phyloP scores from a whole-genome alignment of 345 rosid species.

The Physaria fendleri region DNA sequence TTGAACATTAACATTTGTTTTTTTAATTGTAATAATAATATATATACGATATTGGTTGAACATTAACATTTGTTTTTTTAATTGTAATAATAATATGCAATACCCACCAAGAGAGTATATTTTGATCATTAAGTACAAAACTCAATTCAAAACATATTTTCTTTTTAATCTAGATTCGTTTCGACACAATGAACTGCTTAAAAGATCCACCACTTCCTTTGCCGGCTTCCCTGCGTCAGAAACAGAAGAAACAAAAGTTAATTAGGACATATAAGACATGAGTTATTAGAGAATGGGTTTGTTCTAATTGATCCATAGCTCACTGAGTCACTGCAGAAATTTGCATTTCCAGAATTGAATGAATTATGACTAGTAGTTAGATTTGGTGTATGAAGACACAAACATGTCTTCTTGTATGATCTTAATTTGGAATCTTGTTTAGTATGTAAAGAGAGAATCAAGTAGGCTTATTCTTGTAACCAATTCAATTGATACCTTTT shows the following conservation, averaged over 20 bases:
- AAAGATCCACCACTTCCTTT: constrained; percentile 71
- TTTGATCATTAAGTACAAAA: neutral
- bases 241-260: neutral
- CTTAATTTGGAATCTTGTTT: neutral
- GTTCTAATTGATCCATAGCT: neutral
- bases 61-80: neutral
- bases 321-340: neutral
- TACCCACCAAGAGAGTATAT: neutral
- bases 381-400: neutral
- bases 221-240: constrained; percentile 40
- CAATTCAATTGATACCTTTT: constrained; percentile 31
- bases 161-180: neutral
- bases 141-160: neutral
- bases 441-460: neutral
- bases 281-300: neutral
- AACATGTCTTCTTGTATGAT: neutral
- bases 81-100: neutral
- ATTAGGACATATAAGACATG: neutral
- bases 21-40: neutral
- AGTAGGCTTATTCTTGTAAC: neutral
- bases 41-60: too few relatives aligned
- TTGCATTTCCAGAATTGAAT: too few relatives aligned
- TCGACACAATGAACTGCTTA: constrained; percentile 20
- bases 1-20: neutral
- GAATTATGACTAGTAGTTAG: neutral